Evolutionary conservation across 2,329 filamentous ascomycete species (phyloP).

Genomic region (Venturia effusa): DNA sequence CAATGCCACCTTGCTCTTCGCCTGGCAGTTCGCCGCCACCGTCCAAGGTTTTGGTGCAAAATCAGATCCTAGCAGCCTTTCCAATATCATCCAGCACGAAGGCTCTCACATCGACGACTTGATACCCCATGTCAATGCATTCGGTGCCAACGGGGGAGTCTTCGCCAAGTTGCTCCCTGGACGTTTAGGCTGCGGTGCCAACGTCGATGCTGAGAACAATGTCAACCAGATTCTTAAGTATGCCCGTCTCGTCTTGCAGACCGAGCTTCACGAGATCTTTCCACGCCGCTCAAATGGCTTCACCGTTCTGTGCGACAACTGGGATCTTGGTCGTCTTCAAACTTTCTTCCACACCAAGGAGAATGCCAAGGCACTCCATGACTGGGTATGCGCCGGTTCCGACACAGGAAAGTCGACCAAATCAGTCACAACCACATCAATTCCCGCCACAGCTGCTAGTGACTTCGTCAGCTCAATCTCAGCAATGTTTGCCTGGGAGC

Average conservation of each 20-base stretch:
- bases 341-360: background rate
- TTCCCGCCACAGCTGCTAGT: background rate
- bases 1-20: conserved; percentile 19
- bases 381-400: background rate
- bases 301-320: background rate
- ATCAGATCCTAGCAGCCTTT: background rate
- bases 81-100: background rate
- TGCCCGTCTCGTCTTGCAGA: background rate
- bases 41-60: background rate
- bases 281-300: background rate
- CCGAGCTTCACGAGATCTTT: background rate
- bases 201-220: background rate
- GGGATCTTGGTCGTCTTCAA: background rate
- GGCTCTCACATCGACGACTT: background rate
- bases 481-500: background rate
- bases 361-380: background rate
- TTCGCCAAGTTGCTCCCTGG: background rate
- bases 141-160: background rate
- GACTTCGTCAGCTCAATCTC: background rate
- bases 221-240: background rate
- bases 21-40: conserved; percentile 18
- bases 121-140: background rate
- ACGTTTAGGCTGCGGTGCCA: background rate
- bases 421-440: background rate
- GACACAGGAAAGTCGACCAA: background rate